Evolutionary conservation across 257 asterid species (phyloP), one percentile per base, ranked within the genome.

Genomic region (Knoxia roxburghii): DNA sequence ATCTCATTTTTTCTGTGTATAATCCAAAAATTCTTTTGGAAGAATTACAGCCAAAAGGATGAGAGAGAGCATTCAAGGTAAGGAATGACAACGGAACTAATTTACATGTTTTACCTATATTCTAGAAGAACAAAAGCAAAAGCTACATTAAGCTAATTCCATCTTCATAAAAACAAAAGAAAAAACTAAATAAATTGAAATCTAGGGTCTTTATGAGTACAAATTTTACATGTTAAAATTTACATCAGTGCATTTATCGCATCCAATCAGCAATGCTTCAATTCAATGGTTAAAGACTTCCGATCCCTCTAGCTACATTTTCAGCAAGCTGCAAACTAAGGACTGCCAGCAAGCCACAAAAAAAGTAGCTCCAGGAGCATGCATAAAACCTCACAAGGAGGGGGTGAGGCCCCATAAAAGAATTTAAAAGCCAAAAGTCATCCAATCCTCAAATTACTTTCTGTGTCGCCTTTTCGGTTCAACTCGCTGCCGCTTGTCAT

Each of bases 391-490:
- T 24, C 14, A 24, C 33, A 55, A 55, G 39, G 14, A 11, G 32
- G 61, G 39, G 32, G 29, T 7, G 33, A 1, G 15, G 32, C 35
- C 14, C 21, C 11, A 0, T 10, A 24, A 51, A 37, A 50, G 41
- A 37, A 48, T 13, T n/a, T 32, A 20, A 51, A 33, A 2, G 32
- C n/a, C 70, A 50, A 3, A 32, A 24, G 41, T 11, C 49, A 13
- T 13, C 61, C 41, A n/a, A 23, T 13, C 50, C 49, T 24, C 15
- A 56, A 40, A 49, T 77, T 86, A 88, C 75, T 94, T 87, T 27
- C 96, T 87, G 71, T 94, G 97, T 69, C 99, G 79, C 83, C 99
- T 84, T 76, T 94, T 94, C 7, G 85, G 85, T 73, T 93, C 98
- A 53, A 80, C 88, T 83, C 98, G 85, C 79, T 85, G 99, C 79